Percentiles rank a stretch among this genome's conserved stretches.
Evolutionary conservation across 1,139 yeast species (phyloP).

Genomic region (Yamadazyma triangularis): DNA sequence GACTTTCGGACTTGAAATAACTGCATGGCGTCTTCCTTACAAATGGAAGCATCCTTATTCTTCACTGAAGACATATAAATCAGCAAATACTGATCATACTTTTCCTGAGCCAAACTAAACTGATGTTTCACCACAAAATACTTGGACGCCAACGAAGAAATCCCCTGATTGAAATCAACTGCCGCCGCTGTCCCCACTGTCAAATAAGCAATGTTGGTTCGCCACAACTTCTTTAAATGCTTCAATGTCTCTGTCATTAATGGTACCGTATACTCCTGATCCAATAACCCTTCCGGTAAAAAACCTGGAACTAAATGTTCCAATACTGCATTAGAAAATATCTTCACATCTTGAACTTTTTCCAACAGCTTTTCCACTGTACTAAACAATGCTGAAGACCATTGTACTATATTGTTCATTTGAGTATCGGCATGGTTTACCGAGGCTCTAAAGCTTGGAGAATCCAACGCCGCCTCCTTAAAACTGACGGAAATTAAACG

Average conservation of each 20-base stretch:
- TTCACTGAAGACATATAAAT: conserved; percentile 59
- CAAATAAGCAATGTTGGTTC: conserved; percentile 39
- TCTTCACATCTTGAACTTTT: conserved; percentile 51
- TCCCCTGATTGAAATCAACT: conserved; percentile 11
- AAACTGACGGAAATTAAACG: conserved; percentile 74
- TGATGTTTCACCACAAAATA: conserved; percentile 51
- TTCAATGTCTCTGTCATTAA: conserved; percentile 53
- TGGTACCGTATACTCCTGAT: conserved; percentile 68
- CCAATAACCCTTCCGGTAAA: conserved; percentile 66
- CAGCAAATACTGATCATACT: conserved; percentile 60
- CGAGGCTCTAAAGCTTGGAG: conserved; percentile 86
- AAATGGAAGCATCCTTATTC: conserved; percentile 55
- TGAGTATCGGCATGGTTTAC: conserved; percentile 64
- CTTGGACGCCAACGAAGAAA: conserved; percentile 36
- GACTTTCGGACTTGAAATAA: conserved; percentile 64
- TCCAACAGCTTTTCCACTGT: conserved; percentile 51
- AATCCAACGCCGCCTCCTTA: conserved; percentile 89
- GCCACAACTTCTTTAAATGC: conserved; percentile 6
- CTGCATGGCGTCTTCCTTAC: conserved; percentile 78
- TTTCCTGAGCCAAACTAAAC: conserved; percentile 61
- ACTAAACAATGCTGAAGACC: conserved; percentile 60
- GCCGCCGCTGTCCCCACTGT: conserved; percentile 12
- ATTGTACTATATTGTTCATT: conserved; percentile 62
- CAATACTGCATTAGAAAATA: conserved; percentile 43
- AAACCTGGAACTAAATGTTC: conserved; percentile 58